Base-by-base conservation (phyloP, 169 alveolate species). In the Plasmodium vivax region DNA sequence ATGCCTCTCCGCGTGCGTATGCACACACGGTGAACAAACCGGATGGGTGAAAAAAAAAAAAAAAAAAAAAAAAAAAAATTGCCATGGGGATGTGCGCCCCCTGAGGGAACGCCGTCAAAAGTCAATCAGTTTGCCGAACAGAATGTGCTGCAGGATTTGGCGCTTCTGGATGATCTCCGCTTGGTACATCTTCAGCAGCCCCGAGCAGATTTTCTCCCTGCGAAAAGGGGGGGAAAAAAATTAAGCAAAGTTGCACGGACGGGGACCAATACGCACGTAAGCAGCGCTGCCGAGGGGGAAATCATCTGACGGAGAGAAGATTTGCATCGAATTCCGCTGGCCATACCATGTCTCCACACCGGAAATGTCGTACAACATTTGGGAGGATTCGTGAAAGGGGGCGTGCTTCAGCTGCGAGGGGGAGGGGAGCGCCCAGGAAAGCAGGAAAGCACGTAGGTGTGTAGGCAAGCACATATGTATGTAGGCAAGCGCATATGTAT, bases 341-440 rank as follows among this genome's bases (percentile, higher is more conserved):
- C 58, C 27, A 47, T 74, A 85, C 97, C 97, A 96, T 58, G 96
- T 92, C 71, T 96, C 94, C 9, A 98, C 98, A 36, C 98, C 98
- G 45, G 98, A 95, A 45, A 98, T 98, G 74, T 97, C 98, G 95
- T 98, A 97, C 34, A 99, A 97, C 97, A 98, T 98, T 54, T 99
- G 99, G 12, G 99, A 97, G 54, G 98, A 96, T 92, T 98, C 99
- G 45, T 95, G 96, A 32, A 96, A 71, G n/a, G 97, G 88, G 54
- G 96, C 95, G 19, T 96, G 93, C 30, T 85, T 85, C 71, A 85
- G 19, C 93, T 85, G 80, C 32, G 80, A 75, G 43, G 80, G 54
- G 43, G 23, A n/a, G 72, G 32, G 73, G 14, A 56, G n/a, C n/a
- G 41, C 14, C 38, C 14, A 36, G 45, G 12, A 0, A 32, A 38